A percentile compares a stretch with the other conserved stretches of the same genome.
Evolutionary conservation across 306 rosid species (phyloP).

Genomic region (Hippophae tibetana): DNA sequence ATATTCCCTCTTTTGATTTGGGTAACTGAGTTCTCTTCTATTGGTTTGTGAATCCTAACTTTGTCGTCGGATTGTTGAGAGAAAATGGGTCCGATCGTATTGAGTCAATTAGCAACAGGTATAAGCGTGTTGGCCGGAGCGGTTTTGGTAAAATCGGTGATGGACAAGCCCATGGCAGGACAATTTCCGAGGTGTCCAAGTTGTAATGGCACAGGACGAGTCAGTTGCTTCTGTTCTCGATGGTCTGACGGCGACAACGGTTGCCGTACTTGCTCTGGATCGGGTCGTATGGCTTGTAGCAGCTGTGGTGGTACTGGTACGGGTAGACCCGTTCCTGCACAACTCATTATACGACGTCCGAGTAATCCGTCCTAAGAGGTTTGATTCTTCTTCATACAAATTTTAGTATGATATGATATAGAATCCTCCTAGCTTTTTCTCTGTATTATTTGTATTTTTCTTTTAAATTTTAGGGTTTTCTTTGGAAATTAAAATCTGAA

Average conservation of each 20-base stretch:
- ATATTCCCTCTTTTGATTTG: too few relatives aligned
- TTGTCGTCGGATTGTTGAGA: not conserved
- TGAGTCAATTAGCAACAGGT: slow-evolving; percentile 79
- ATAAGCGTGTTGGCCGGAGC: slow-evolving; percentile 84
- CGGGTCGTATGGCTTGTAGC: slow-evolving; percentile 65
- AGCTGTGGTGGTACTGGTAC: slow-evolving; percentile 90
- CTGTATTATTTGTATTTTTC: not conserved
- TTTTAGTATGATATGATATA: not conserved
- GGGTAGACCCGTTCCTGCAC: slow-evolving; percentile 69
- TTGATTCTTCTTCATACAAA: not conserved
- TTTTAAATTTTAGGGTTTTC: not conserved
- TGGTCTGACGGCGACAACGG: slow-evolving; percentile 91
- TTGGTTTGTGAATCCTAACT: not conserved
- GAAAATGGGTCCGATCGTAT: slow-evolving; percentile 50
- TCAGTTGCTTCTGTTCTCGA: slow-evolving; percentile 69
- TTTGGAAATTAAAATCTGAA: slow-evolving; percentile 10
- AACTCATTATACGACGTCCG: slow-evolving; percentile 38
- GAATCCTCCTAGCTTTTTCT: not conserved
- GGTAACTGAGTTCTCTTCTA: not conserved
- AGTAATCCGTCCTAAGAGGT: slow-evolving; percentile 35
- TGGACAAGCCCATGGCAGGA: slow-evolving; percentile 93
- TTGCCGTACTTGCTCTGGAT: slow-evolving; percentile 71
- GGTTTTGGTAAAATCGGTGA: slow-evolving; percentile 55
- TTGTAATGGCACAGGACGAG: slow-evolving; percentile 84
- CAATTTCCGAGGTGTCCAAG: slow-evolving; percentile 58